Conservation (phyloP, 345 rosid genomes). For the Crucihimalaya himalaica region DNA sequence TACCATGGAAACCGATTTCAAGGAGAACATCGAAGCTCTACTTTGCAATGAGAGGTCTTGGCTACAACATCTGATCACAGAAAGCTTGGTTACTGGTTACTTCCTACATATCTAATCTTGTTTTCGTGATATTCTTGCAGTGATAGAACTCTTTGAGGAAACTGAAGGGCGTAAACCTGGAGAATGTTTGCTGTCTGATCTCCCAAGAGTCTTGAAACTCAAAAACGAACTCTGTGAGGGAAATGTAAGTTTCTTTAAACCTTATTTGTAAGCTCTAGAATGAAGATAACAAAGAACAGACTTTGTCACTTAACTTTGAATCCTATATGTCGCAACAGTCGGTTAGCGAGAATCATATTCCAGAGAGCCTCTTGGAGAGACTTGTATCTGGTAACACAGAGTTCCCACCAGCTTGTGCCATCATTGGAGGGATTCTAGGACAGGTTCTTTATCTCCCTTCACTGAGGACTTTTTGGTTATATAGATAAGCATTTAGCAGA, state of each 20-base stretch:
- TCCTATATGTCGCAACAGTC: constrained; percentile 44
- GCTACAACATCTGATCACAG: not conserved
- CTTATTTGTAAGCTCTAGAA: not conserved
- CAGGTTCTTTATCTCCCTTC: constrained; percentile 52
- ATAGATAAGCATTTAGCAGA: constrained; percentile 9
- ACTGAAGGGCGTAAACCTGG: constrained; percentile 60
- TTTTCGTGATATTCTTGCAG: constrained; percentile 42
- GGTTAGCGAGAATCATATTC: constrained; percentile 60
- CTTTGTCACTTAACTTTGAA: not conserved
- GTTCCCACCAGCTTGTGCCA: constrained; percentile 89
- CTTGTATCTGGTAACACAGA: constrained; percentile 52
- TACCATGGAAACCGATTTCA: constrained; percentile 80
- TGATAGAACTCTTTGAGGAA: constrained; percentile 77
- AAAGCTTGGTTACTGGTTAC: not conserved
- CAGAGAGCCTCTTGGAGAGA: constrained; percentile 69
- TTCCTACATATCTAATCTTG: not conserved
- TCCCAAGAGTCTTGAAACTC: constrained; percentile 57
- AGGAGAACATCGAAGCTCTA: constrained; percentile 76
- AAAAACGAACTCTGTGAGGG: constrained; percentile 69
- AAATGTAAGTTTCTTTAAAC: constrained; percentile 44
- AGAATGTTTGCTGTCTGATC: constrained; percentile 55
- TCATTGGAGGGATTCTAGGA: constrained; percentile 87
- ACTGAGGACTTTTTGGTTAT: not conserved
- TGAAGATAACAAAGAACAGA: not conserved
- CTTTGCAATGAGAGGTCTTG: constrained; percentile 81